Conservation (phyloP, 1,284 basidiomycete species). For the Austroboletus novae-zelandiae region DNA sequence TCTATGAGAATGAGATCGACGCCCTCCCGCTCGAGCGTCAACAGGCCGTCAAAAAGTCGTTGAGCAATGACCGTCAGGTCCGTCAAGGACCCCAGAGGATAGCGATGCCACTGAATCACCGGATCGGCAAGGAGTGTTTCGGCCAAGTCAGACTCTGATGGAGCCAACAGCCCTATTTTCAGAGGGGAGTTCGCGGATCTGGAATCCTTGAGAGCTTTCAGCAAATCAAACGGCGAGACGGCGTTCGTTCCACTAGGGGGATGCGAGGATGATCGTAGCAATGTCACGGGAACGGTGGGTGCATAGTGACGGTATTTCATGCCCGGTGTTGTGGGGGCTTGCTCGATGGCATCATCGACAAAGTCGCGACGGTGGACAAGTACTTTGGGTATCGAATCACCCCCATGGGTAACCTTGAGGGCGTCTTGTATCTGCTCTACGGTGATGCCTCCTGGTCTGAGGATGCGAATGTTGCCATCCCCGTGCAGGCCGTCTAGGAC, state of each 20-base stretch:
- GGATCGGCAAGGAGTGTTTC: constrained; percentile 35
- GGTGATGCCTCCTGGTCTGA: constrained; percentile 91
- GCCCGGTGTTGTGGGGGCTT: constrained; percentile 92
- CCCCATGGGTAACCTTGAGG: constrained; percentile 45
- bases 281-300: constrained; percentile 79
- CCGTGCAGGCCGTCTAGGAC: constrained; percentile 83
- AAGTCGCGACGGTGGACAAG: constrained; percentile 79
- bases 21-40: constrained; percentile 73
- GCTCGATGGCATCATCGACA: constrained; percentile 59
- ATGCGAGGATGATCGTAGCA: constrained; percentile 57
- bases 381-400: constrained; percentile 47
- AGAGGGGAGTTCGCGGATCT: constrained; percentile 20
- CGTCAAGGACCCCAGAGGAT: constrained; percentile 57
- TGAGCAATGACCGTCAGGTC: constrained; percentile 74
- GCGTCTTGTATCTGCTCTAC: constrained; percentile 81
- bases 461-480: constrained; percentile 76
- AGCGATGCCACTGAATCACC: constrained; percentile 51
- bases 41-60: constrained; percentile 84
- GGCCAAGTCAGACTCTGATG: constrained; percentile 61
- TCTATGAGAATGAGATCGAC: constrained; percentile 90
- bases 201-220: constrained; percentile 39
- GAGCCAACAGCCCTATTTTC: constrained; percentile 69
- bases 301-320: constrained; percentile 99
- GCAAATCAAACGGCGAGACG: constrained; percentile 36
- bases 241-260: constrained; percentile 35